These are phyloP conservation scores for Incumbomyces delicatus DNA, from an alignment of 2,329 filamentous ascomycete genomes.

Conservation along the genomic window DNA sequence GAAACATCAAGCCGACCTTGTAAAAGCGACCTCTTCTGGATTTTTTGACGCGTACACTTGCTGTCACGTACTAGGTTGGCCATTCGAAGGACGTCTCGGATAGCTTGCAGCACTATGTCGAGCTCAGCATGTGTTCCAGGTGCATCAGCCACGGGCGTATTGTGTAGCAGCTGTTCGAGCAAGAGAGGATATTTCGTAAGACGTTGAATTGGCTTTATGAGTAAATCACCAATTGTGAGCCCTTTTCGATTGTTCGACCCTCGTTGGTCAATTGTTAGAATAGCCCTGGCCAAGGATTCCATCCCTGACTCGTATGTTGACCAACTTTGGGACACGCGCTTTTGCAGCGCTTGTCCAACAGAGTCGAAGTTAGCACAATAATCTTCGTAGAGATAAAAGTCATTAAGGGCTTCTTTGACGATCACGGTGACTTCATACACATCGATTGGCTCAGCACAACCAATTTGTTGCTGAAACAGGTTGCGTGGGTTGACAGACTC, in stretches of 20 bases:
- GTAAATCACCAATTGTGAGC: slow-evolving; percentile 70
- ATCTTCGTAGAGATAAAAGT: slow-evolving; percentile 81
- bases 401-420: slow-evolving; percentile 57
- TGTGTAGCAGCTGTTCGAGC: slow-evolving; percentile 71
- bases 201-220: slow-evolving; percentile 93
- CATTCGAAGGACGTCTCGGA: slow-evolving; percentile 65
- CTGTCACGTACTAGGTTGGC: slow-evolving; percentile 82
- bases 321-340: slow-evolving; percentile 62
- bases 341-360: slow-evolving; percentile 67
- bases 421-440: slow-evolving; percentile 45
- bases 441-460: slow-evolving; percentile 38
- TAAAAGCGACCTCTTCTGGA: slow-evolving; percentile 76
- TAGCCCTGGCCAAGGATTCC: slow-evolving; percentile 67
- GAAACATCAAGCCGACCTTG: slow-evolving; percentile 72
- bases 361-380: slow-evolving; percentile 85
- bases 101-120: slow-evolving; percentile 58
- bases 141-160: slow-evolving; percentile 76
- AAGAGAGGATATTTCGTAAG: slow-evolving; percentile 85
- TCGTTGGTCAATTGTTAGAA: slow-evolving; percentile 59
- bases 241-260: slow-evolving; percentile 60
- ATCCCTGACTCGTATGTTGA: slow-evolving; percentile 73
- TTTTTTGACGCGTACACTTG: slow-evolving; percentile 54
- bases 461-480: background rate
- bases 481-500: slow-evolving; percentile 13
- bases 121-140: slow-evolving; percentile 73